Evolutionary conservation across 1,139 yeast species (phyloP), one percentile per base, ranked within the genome.

Genomic region (Blastobotrys petasosporus): DNA sequence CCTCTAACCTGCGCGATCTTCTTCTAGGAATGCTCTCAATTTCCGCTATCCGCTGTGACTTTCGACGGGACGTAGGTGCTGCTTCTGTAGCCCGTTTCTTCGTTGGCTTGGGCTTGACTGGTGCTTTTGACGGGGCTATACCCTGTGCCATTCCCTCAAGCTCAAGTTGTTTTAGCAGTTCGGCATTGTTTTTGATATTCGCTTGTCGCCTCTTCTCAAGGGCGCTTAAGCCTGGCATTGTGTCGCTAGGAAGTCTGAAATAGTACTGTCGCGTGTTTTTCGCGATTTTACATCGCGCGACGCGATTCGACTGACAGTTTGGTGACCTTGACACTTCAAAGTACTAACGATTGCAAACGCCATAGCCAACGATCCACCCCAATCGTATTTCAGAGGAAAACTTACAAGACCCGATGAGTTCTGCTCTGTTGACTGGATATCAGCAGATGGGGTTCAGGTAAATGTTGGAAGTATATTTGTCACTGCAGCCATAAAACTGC

Each of bases 1-100:
- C 71, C 13, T 60, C 63, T 6, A 67, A 48, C 8, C 70, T 55
- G 3, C 68, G 58, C 13, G 69, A 65, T 42, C 57, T 58, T 12
- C 69, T 54, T 16, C 60, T 50, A 1, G 67, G 65, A 25, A 48
- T 50, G 4, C 13, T 20, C 23, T 37, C 44, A 15, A 42, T 33
- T 7, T 33, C 44, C 9, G 15, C 44, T 30, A 43, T 37, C 20
- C 41, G 37, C 28, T 52, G 48, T 13, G 48, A 47, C 30, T 46
- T 45, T 37, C 53, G 46, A 28, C 52, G 40, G 32, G 48, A 30
- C 28, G 39, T 31, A 9, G 48, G 30, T 32, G 39, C 36, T 16
- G 49, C 25, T 4, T 48, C 41, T 32, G 41, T 44, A 31, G 46
- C 64, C 49, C 71, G 73, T 11, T 66, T 72, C 51, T 68, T 45